These are phyloP conservation scores for Mariannaea elegans DNA, from an alignment of 2,329 filamentous ascomycete species.

Conservation along the genomic window DNA sequence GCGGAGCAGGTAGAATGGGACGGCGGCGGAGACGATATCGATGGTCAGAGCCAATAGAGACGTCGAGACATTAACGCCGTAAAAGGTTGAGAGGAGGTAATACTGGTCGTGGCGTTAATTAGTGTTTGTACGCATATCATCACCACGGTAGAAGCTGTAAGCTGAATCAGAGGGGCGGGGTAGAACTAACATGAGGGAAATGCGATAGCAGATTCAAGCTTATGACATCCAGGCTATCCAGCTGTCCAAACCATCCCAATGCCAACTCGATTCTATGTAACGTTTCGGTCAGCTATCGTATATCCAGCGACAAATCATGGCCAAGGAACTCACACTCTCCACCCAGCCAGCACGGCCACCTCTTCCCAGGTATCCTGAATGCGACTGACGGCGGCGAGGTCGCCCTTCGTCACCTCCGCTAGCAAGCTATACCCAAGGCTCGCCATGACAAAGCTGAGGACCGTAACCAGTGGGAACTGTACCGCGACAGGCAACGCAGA, in stretches of 20 bases:
- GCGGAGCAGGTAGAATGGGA: constrained; percentile 81
- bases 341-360: constrained; percentile 61
- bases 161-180: constrained; percentile 7
- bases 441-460: constrained; percentile 69
- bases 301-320: neutral
- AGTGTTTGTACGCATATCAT: neutral
- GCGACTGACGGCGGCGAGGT: constrained; percentile 74
- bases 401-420: constrained; percentile 67
- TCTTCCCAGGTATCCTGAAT: constrained; percentile 69
- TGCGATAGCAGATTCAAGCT: constrained; percentile 75
- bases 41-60: constrained; percentile 70
- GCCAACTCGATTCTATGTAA: constrained; percentile 70
- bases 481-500: constrained; percentile 53
- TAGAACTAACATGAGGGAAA: constrained; percentile 70
- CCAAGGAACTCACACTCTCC: constrained; percentile 62
- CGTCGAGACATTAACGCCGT: constrained; percentile 71
- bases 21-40: constrained; percentile 72
- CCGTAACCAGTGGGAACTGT: constrained; percentile 63
- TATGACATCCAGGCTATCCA: constrained; percentile 77
- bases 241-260: constrained; percentile 76
- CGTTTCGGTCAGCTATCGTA: constrained; percentile 9
- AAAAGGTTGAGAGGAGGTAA: constrained; percentile 82
- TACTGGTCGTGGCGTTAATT: constrained; percentile 55
- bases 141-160: neutral
- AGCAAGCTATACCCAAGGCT: constrained; percentile 70